Base-by-base conservation (phyloP, 306 rosid species). In the Pterocarpus macrocarpus region DNA sequence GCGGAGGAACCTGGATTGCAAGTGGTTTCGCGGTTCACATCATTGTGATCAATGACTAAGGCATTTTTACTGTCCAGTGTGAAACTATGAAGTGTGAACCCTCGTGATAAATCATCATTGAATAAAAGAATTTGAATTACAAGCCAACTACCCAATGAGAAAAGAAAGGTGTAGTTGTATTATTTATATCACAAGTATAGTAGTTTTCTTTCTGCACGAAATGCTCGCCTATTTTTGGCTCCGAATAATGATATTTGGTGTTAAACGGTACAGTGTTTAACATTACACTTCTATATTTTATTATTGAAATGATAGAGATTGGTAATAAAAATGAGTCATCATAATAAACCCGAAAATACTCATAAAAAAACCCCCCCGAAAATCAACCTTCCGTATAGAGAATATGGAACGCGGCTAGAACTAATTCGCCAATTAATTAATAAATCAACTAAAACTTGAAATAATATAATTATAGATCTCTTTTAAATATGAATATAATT, bases 21-120 rank as follows among this genome's bases (percentile, higher is more conserved):
- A 36, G 63, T 75, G 33, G 61, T 69, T 69, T 82, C 2, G 3
- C 1, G 44, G 86, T 69, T 61, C 64, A 17, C 82, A 14, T 53
- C 70, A 58, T 58, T 74, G 36, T 8, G 80, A 47, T 75, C 53
- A 63, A 70, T 35, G 80, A 67, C 32, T 22, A 13, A 49, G 55
- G 32, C 36, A 36, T 8, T 62, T 61, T 61, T 63, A 30, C 50
- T 44, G 5, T 38, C 36, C 34, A 59, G 71, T 44, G 57, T 4
- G 58, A 64, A 76, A 49, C 67, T 33, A 9, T 32, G 28, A 22
- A 22, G 28, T 22, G 28, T 22, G 52, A 47, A 12, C n/a, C 33
- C 10, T 44, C 38, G n/a, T 67, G 57, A 68, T 75, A 33, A 15
- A 52, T 63, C 66, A 52, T 33, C 57, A 36, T 80, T 38, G 65